These are phyloP conservation scores for Striga asiatica DNA, from an alignment of 257 asterid species.

Conservation along the genomic window DNA sequence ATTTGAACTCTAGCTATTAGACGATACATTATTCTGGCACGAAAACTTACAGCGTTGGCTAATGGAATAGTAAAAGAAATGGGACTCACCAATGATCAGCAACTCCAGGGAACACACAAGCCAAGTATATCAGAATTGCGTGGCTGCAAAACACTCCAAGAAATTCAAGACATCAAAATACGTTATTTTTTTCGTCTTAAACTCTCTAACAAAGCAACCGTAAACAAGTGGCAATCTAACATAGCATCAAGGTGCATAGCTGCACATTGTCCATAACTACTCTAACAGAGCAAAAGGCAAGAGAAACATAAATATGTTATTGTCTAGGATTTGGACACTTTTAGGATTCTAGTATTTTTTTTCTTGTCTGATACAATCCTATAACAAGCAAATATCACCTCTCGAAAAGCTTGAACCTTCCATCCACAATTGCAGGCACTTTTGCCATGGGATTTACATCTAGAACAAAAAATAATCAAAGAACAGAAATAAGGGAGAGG, in stretches of 20 bases:
- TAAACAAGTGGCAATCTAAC: background rate
- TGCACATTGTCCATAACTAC: no score
- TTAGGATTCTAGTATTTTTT: background rate
- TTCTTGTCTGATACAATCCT: no score
- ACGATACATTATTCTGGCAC: no score
- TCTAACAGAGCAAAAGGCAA: no score
- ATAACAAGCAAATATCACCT: no score
- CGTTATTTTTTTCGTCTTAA: background rate
- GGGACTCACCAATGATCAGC: conserved; percentile 91
- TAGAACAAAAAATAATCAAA: conserved; percentile 6
- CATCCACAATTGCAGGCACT: conserved; percentile 87
- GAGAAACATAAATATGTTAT: no score
- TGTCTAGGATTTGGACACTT: background rate
- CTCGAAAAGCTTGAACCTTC: conserved; percentile 79
- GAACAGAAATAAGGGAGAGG: no score
- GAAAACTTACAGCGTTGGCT: no score
- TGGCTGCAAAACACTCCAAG: conserved; percentile 47
- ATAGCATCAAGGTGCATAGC: background rate
- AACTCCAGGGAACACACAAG: conserved; percentile 68
- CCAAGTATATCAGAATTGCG: conserved; percentile 72
- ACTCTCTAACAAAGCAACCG: background rate
- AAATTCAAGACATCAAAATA: background rate
- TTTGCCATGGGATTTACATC: conserved; percentile 65
- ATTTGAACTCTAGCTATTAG: no score
- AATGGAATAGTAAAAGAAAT: no score